phyloP scores from a whole-genome alignment of 352 stramenopile species.

The Pythium chondricola region DNA sequence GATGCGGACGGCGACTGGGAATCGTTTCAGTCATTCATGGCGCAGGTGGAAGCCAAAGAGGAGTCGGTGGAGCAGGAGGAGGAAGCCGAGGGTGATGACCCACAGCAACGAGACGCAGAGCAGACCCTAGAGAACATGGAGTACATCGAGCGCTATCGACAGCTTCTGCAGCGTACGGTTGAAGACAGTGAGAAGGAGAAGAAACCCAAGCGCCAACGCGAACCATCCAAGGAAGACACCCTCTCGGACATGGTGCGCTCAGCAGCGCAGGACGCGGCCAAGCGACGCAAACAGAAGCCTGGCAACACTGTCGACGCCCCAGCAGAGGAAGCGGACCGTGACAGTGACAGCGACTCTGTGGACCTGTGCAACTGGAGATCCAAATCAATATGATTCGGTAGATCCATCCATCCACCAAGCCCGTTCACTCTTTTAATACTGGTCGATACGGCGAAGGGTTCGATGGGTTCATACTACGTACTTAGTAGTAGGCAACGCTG shows the following conservation, averaged over 20 bases:
- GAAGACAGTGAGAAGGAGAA: slow-evolving; percentile 19
- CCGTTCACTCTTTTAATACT: too few relatives aligned
- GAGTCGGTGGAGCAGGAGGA: background rate
- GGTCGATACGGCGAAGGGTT: too few relatives aligned
- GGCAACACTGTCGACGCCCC: slow-evolving; percentile 12
- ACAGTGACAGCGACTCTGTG: slow-evolving; percentile 19
- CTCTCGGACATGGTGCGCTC: slow-evolving; percentile 3
- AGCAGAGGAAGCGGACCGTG: slow-evolving; percentile 12
- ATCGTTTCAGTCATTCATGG: slow-evolving; percentile 54
- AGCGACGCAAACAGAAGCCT: slow-evolving; percentile 21
- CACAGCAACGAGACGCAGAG: slow-evolving; percentile 35
- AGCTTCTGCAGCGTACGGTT: slow-evolving; percentile 21
- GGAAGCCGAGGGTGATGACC: slow-evolving; percentile 28
- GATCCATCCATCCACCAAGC: too few relatives aligned
- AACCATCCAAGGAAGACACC: slow-evolving; percentile 9
- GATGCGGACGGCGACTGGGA: slow-evolving; percentile 48
- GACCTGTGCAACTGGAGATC: slow-evolving; percentile 38
- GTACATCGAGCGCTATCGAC: slow-evolving; percentile 57
- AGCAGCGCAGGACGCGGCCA: slow-evolving; percentile 12
- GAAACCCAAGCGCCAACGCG: background rate
- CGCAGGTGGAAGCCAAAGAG: slow-evolving; percentile 39
- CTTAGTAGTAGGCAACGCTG: too few relatives aligned
- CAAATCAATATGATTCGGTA: slow-evolving; percentile 27
- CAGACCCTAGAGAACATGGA: slow-evolving; percentile 63
- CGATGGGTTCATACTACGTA: too few relatives aligned